Evolutionary conservation across 805 yeast species (phyloP), one percentile per base, ranked within the genome.

Genomic region (Wickerhamiella sergipiensis): DNA sequence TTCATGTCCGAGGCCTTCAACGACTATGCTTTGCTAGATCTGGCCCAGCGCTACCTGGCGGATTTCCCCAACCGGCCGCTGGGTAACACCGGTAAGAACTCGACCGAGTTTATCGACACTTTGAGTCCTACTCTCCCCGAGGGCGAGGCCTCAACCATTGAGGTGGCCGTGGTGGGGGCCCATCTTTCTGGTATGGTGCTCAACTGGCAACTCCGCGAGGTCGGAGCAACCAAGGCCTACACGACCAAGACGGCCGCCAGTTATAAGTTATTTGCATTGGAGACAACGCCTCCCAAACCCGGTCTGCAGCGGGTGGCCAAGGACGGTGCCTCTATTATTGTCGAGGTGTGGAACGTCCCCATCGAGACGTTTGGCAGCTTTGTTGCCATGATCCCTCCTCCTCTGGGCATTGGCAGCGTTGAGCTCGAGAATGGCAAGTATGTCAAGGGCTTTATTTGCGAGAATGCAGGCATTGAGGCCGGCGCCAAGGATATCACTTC

Each of bases 161-260:
- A 81, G 54, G 69, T 90, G 52, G 97, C 97, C 1, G 98, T 92
- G 38, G 97, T 90, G 46, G 98, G 98, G 51, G 97, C 97, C 46
- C 98, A 90, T 64, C 73, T 92, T 57, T 72, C 79, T 51, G 96
- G 95, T 1, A 77, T 87, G 73, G 88, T 88, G 46, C 74, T 90
- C 59, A 88, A 90, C 67, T 89, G 97, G 96, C 98, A 90, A 71
- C 73, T 90, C 54, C 83, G 84, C 59, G 78, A 83, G 64, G 92
- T 83, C 45, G 78, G 81, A 59, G 97, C 97, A 29, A 67, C 78
- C 1, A 78, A 85, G 50, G 61, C 83, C 3, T 71, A 75, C 56
- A 72, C 78, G 24, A 81, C 95, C 6, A 76, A 73, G 40, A 87
- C 97, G 3, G 72, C 95, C 1, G 64, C 74, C 10, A 72, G 79